phyloP scores from a whole-genome alignment of 371 early-diverging fungal genomes.

The Batkoa obscura region DNA sequence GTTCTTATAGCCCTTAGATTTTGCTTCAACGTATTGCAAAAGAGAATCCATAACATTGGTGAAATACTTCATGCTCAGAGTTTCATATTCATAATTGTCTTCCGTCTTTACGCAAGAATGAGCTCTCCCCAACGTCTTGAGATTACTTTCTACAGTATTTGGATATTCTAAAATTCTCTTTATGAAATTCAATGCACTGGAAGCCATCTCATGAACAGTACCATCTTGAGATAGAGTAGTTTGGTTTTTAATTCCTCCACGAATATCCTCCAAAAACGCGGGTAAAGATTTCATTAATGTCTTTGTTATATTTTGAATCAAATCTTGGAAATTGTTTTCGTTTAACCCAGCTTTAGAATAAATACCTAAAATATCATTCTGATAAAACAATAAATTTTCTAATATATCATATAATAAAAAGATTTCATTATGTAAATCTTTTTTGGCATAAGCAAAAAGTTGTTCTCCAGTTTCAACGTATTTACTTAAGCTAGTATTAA shows the following conservation, averaged over 20 bases:
- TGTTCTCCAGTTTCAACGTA: slow-evolving; percentile 43
- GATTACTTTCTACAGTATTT: slow-evolving; percentile 33
- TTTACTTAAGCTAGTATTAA: slow-evolving; percentile 31
- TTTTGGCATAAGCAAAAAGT: slow-evolving; percentile 34
- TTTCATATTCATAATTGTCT: background rate
- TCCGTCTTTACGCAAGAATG: slow-evolving; percentile 1
- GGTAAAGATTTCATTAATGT: slow-evolving; percentile 38
- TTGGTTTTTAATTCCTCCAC: slow-evolving; percentile 13
- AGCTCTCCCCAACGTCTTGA: slow-evolving; percentile 22
- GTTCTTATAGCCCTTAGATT: slow-evolving; percentile 55
- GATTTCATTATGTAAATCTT: slow-evolving; percentile 42
- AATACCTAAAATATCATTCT: background rate
- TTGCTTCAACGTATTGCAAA: slow-evolving; percentile 31
- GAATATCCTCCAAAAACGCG: slow-evolving; percentile 53
- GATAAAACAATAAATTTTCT: slow-evolving; percentile 14
- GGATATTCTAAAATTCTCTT: slow-evolving; percentile 33
- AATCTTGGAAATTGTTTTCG: slow-evolving; percentile 11
- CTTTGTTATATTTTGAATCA: slow-evolving; percentile 29
- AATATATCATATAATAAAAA: slow-evolving; percentile 61
- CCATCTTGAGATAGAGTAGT: slow-evolving; percentile 48
- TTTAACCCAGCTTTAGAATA: background rate
- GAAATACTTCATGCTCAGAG: background rate
- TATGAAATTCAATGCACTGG: slow-evolving; percentile 42
- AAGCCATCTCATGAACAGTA: slow-evolving; percentile 69
- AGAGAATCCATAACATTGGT: slow-evolving; percentile 37